These are phyloP conservation scores for Lanmaoa pseudosensibilis DNA, from an alignment of 768 basidiomycete genomes.

Conservation along the genomic window DNA sequence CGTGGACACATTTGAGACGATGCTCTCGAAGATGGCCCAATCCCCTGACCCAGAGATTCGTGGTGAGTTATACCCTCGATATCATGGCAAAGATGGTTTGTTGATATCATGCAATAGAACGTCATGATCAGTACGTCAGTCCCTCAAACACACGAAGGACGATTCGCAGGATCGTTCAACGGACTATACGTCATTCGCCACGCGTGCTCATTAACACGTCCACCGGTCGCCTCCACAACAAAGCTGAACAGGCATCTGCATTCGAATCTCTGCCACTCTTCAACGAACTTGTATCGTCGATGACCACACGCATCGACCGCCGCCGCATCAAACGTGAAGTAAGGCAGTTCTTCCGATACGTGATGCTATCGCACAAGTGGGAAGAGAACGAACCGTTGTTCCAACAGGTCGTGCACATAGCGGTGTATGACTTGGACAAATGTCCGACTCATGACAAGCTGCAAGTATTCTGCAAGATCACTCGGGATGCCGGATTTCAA, in stretches of 20 bases:
- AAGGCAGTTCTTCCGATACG: conserved; percentile 1
- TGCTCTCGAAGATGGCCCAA: neutral
- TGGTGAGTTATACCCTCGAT: neutral
- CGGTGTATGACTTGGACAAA: neutral
- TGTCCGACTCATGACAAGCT: conserved; percentile 5
- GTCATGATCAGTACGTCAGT: neutral
- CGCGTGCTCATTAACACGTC: neutral
- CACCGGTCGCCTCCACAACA: neutral
- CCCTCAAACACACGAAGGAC: neutral
- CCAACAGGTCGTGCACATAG: neutral
- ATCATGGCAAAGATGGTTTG: too few relatives aligned
- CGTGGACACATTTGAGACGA: neutral
- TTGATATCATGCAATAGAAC: neutral
- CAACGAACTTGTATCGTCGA: neutral
- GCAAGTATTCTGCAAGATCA: conserved; percentile 1
- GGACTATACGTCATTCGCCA: neutral
- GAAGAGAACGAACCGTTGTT: conserved; percentile 2
- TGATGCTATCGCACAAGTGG: conserved; percentile 8
- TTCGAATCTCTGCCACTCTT: neutral
- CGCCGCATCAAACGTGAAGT: conserved; percentile 4
- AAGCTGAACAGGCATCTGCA: neutral
- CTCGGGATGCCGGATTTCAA: conserved; percentile 1
- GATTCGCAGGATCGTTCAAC: neutral
- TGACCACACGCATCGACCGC: neutral
- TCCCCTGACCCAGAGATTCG: neutral